Evolutionary conservation across 495 filamentous ascomycete species (phyloP).

Genomic region (Hypomontagnella monticulosa): DNA sequence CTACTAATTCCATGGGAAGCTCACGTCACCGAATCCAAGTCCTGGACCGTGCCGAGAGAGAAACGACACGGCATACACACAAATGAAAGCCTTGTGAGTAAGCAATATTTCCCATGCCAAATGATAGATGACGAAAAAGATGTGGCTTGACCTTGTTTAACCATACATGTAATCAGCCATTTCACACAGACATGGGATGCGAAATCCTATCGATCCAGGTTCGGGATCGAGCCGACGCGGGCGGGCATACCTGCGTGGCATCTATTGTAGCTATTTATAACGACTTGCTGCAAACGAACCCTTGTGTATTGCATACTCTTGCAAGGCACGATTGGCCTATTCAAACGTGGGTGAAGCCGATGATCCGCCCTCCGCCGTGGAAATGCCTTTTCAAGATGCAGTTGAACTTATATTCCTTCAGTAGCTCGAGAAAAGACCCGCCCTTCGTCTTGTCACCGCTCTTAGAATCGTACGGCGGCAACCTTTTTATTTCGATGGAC

Average conservation of each 20-base stretch:
- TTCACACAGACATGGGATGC: constrained; percentile 57
- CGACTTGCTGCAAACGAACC: constrained; percentile 47
- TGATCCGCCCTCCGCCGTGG: background rate
- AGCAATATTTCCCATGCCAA: background rate
- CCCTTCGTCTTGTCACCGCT: constrained; percentile 52
- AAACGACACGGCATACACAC: constrained; percentile 60
- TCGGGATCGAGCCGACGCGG: constrained; percentile 48
- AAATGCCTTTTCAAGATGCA: background rate
- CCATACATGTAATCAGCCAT: constrained; percentile 50
- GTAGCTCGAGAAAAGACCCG: constrained; percentile 49
- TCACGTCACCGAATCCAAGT: constrained; percentile 56
- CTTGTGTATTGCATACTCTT: constrained; percentile 47
- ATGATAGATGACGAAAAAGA: constrained; percentile 1
- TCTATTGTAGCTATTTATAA: constrained; percentile 53
- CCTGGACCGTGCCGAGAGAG: constrained; percentile 52
- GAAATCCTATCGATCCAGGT: constrained; percentile 57
- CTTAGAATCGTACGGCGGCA: constrained; percentile 46
- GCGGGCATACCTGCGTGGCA: constrained; percentile 55
- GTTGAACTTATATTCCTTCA: background rate
- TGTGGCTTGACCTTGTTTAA: background rate
- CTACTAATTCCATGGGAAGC: constrained; percentile 41
- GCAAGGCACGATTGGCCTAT: constrained; percentile 51
- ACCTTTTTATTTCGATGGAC: constrained; percentile 53
- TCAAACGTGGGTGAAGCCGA: constrained; percentile 50
- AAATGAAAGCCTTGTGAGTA: constrained; percentile 47